phyloP scores from a whole-genome alignment of 768 basidiomycete genomes.

The Russula ochroleuca region DNA sequence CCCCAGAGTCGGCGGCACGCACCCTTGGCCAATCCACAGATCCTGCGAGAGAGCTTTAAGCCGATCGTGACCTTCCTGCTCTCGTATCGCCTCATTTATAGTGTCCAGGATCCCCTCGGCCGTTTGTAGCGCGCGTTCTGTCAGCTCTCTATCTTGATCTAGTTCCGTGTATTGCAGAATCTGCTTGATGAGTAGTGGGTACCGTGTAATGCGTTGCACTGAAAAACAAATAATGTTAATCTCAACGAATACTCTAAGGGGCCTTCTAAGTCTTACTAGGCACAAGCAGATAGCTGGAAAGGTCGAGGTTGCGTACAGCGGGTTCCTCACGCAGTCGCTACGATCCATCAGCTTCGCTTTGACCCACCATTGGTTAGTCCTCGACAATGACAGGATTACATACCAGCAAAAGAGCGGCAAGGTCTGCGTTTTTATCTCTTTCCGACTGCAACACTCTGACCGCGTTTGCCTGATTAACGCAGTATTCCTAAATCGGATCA shows the following conservation, averaged over 20 bases:
- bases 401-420: slow-evolving; percentile 68
- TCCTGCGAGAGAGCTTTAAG: slow-evolving; percentile 68
- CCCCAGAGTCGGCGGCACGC: slow-evolving; percentile 26
- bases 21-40: slow-evolving; percentile 88
- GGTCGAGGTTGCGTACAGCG: slow-evolving; percentile 71
- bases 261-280: slow-evolving; percentile 59
- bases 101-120: slow-evolving; percentile 69
- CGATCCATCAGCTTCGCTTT: slow-evolving; percentile 9
- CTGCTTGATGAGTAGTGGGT: slow-evolving; percentile 86
- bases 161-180: slow-evolving; percentile 76
- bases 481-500: slow-evolving; percentile 60
- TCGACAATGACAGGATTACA: neutral
- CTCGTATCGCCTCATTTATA: slow-evolving; percentile 87
- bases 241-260: neutral
- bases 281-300: slow-evolving; percentile 87
- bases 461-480: slow-evolving; percentile 79
- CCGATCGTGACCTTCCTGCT: slow-evolving; percentile 77
- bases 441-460: slow-evolving; percentile 72
- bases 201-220: slow-evolving; percentile 97
- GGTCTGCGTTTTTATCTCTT: slow-evolving; percentile 59
- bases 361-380: neutral
- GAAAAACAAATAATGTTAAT: neutral
- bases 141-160: slow-evolving; percentile 54
- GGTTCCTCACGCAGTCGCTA: slow-evolving; percentile 77
- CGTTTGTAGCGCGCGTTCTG: slow-evolving; percentile 52